phyloP scores from a whole-genome alignment of 257 asterid genomes.

The Nicotiana obtusifolia region DNA sequence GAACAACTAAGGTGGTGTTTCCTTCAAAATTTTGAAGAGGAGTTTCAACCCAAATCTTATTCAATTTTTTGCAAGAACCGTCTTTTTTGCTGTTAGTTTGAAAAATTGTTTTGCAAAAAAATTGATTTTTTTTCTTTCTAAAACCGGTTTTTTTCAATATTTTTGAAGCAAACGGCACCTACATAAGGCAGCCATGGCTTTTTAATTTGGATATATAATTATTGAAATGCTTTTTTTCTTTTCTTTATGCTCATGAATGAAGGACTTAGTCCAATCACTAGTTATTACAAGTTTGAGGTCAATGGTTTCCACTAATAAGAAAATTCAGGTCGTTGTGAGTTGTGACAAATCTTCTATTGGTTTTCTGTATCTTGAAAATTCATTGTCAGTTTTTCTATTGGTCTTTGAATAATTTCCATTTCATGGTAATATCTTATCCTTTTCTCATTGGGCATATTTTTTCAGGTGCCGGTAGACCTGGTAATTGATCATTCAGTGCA shows the following conservation, averaged over 20 bases:
- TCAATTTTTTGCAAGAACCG: not conserved
- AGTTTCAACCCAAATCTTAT: not conserved
- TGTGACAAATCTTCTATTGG: not conserved
- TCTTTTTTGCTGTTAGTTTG: not conserved
- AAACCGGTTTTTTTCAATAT: not conserved
- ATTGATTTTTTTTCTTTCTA: not conserved
- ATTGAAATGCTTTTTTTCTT: not conserved
- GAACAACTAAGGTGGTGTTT: not conserved
- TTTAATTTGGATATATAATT: not conserved
- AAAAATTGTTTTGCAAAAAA: not conserved
- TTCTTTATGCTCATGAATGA: not conserved
- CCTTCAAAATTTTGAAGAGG: not conserved
- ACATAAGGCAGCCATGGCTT: not conserved
- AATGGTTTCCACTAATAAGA: not conserved
- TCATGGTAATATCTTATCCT: not conserved
- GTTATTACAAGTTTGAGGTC: not conserved
- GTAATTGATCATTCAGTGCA: slow-evolving; percentile 98
- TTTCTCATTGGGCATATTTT: not conserved
- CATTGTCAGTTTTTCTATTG: not conserved
- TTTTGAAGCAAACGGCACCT: not conserved
- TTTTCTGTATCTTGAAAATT: not conserved
- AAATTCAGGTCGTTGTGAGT: not conserved
- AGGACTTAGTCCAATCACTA: not conserved
- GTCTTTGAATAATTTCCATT: not conserved
- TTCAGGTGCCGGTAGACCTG: slow-evolving; percentile 93